Evolutionary conservation across 2,329 filamentous ascomycete genomes (phyloP).

Genomic region (Herpotrichia juniperi): DNA sequence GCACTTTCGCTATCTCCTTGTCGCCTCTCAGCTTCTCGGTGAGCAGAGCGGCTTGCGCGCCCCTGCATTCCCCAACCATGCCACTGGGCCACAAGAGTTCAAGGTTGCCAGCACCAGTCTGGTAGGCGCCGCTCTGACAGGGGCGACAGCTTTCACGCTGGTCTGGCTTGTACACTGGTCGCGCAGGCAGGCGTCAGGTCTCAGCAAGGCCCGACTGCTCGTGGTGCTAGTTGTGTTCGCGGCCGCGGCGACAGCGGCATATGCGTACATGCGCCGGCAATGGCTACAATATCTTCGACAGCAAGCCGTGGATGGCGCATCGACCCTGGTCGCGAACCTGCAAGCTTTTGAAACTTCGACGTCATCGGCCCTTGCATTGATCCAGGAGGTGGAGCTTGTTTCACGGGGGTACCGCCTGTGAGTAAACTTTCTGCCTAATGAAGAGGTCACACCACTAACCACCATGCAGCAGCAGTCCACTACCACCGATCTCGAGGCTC

Average conservation of each 20-base stretch:
- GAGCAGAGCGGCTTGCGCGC: conserved; percentile 56
- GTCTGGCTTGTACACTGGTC: conserved; percentile 77
- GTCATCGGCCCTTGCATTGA: conserved; percentile 76
- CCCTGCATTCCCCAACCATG: conserved; percentile 33
- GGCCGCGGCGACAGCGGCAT: conserved; percentile 63
- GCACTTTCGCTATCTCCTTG: conserved; percentile 90
- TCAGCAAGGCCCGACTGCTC: conserved; percentile 61
- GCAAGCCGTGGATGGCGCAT: conserved; percentile 73
- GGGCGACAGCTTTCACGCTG: conserved; percentile 64
- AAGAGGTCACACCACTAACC: conserved; percentile 29
- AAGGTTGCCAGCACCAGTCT: conserved; percentile 60
- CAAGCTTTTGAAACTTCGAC: conserved; percentile 82
- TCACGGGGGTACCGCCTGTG: conserved; percentile 87
- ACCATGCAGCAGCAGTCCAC: conserved; percentile 73
- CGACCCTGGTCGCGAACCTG: conserved; percentile 72
- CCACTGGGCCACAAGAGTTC: conserved; percentile 37
- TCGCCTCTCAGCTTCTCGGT: conserved; percentile 86
- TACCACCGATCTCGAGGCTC: conserved; percentile 90
- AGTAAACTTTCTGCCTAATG: conserved; percentile 39
- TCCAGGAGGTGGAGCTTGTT: conserved; percentile 95
- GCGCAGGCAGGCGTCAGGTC: conserved; percentile 57
- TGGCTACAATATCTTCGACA: conserved; percentile 81
- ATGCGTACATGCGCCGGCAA: conserved; percentile 76
- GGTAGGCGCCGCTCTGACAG: conserved; percentile 70
- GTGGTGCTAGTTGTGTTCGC: conserved; percentile 58